A percentile compares a stretch with the other conserved stretches of the same genome.
These are phyloP conservation scores for Perkinsela sp. DNA, from an alignment of 208 protist species.

Conservation along the genomic window DNA sequence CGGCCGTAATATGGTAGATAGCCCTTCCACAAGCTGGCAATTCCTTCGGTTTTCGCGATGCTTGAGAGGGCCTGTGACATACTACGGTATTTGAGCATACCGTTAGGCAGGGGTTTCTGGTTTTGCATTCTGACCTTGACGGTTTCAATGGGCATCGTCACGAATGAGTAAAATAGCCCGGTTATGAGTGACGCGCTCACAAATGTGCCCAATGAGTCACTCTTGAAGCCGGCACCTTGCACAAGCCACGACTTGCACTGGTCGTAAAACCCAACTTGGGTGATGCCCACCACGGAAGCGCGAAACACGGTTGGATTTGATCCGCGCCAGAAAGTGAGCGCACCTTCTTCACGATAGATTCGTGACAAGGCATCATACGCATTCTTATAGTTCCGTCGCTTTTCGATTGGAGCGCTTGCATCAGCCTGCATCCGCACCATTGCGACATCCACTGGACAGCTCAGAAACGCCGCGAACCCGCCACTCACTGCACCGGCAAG, in stretches of 20 bases:
- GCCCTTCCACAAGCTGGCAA: slow-evolving; percentile 35
- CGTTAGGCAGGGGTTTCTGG: slow-evolving; percentile 17
- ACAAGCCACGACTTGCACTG: slow-evolving; percentile 24
- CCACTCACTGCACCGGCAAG: slow-evolving; percentile 32
- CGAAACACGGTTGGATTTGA: slow-evolving; percentile 32
- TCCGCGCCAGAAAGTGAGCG: slow-evolving; percentile 46
- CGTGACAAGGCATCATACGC: slow-evolving; percentile 10
- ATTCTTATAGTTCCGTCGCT: slow-evolving; percentile 14
- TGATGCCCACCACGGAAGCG: slow-evolving; percentile 42
- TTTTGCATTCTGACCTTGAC: slow-evolving; percentile 55
- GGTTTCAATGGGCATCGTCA: slow-evolving; percentile 65
- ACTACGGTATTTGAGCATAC: slow-evolving; percentile 18
- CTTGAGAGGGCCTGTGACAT: slow-evolving; percentile 35
- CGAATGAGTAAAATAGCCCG: slow-evolving; percentile 34
- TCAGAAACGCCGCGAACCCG: slow-evolving; percentile 46
- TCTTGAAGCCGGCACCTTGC: slow-evolving; percentile 12
- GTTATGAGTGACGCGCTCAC: slow-evolving; percentile 24
- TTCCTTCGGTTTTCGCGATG: slow-evolving; percentile 34
- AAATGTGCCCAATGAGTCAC: slow-evolving; percentile 38
- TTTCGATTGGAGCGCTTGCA: slow-evolving; percentile 7
- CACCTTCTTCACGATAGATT: slow-evolving; percentile 17
- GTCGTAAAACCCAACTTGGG: slow-evolving; percentile 67
- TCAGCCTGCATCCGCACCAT: slow-evolving; percentile 58
- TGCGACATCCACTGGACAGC: slow-evolving; percentile 53
- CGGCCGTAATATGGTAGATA: slow-evolving; percentile 59